These are phyloP conservation scores for Pistacia atlantica DNA, from an alignment of 345 rosid species.

Conservation along the genomic window DNA sequence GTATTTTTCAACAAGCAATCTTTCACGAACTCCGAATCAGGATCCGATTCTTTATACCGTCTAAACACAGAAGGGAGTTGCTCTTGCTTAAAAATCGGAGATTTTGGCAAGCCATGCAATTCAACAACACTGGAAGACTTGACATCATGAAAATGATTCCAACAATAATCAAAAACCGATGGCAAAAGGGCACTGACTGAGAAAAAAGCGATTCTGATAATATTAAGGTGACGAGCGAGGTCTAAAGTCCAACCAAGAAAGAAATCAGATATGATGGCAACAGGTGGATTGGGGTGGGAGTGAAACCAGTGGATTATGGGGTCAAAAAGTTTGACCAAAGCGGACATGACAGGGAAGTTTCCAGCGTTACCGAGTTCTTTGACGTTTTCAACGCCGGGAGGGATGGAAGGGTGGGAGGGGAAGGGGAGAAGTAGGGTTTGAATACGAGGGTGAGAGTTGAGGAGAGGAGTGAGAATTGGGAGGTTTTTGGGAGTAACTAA, in stretches of 20 bases:
- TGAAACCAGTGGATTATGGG: slow-evolving; percentile 57
- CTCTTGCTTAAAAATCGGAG: slow-evolving; percentile 45
- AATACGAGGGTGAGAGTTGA: slow-evolving; percentile 33
- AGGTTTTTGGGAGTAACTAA: slow-evolving; percentile 60
- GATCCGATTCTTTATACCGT: slow-evolving; percentile 23
- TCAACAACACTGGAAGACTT: slow-evolving; percentile 25
- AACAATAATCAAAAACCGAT: slow-evolving; percentile 30
- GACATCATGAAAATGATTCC: slow-evolving; percentile 22
- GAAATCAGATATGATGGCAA: slow-evolving; percentile 70
- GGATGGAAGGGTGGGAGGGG: slow-evolving; percentile 57
- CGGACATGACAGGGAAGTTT: slow-evolving; percentile 38
- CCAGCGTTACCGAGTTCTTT: slow-evolving; percentile 51
- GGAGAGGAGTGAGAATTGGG: slow-evolving; percentile 50
- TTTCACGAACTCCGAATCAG: slow-evolving; percentile 37
- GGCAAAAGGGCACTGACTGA: slow-evolving; percentile 39
- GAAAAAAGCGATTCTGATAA: slow-evolving; percentile 57
- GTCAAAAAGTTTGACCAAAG: slow-evolving; percentile 46
- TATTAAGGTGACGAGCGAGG: slow-evolving; percentile 34
- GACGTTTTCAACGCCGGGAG: slow-evolving; percentile 59
- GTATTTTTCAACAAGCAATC: slow-evolving; percentile 33
- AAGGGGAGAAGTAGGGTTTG: slow-evolving; percentile 44
- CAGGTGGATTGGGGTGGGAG: slow-evolving; percentile 59
- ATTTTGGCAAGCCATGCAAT: slow-evolving; percentile 47
- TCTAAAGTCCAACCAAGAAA: slow-evolving; percentile 74
- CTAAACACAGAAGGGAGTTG: slow-evolving; percentile 53